These are phyloP conservation scores for Ophiostoma pallidulum DNA, from an alignment of 2,329 filamentous ascomycete species.

Conservation along the genomic window DNA sequence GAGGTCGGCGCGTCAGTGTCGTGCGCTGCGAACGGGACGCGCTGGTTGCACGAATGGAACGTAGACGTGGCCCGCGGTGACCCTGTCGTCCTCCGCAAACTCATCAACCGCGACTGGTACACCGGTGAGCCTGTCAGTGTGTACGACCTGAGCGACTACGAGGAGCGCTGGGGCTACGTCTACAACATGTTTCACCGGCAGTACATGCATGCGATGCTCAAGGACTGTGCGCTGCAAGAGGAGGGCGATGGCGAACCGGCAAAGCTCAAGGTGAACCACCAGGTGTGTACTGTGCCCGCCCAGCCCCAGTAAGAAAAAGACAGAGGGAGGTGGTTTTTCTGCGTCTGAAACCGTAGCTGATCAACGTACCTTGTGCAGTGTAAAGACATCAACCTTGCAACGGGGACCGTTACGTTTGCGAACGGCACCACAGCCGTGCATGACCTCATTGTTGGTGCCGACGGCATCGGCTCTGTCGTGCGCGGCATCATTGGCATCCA, in stretches of 20 bases:
- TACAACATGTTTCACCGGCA: slow-evolving; percentile 55
- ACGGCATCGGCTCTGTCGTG: slow-evolving; percentile 58
- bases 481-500: slow-evolving; percentile 54
- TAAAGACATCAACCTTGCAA: slow-evolving; percentile 42
- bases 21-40: slow-evolving; percentile 60
- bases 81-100: slow-evolving; percentile 53
- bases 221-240: slow-evolving; percentile 45
- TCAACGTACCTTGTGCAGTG: no score
- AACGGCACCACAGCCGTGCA: slow-evolving; percentile 42
- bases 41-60: slow-evolving; percentile 60
- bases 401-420: slow-evolving; percentile 40
- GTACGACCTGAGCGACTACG: slow-evolving; percentile 55
- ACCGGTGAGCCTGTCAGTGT: slow-evolving; percentile 57
- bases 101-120: slow-evolving; percentile 63
- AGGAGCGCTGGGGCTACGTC: slow-evolving; percentile 30
- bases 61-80: slow-evolving; percentile 56
- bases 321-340: no score
- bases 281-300: no score
- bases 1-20: slow-evolving; percentile 60
- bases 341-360: no score
- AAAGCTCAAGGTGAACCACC: slow-evolving; percentile 45
- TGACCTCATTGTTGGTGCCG: slow-evolving; percentile 54
- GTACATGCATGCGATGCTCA: slow-evolving; percentile 60
- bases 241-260: slow-evolving; percentile 45
- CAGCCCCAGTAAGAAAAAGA: no score